A percentile compares a stretch with the other conserved stretches of the same genome.
phyloP scores from a whole-genome alignment of 345 rosid species.

The Syzygium aqueum region DNA sequence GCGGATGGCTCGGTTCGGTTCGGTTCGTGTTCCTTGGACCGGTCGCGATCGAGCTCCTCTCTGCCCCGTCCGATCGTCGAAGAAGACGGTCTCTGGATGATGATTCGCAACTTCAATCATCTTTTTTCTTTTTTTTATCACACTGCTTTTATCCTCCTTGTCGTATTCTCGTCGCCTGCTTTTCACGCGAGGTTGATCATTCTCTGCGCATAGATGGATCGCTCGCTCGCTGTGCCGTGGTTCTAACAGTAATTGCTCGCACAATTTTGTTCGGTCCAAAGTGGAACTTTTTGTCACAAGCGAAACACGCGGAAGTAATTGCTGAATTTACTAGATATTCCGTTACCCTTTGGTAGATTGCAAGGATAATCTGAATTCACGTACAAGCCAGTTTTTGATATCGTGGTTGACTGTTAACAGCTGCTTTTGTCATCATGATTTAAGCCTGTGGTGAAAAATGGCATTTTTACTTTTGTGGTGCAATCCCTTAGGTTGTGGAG shows the following conservation, averaged over 20 bases:
- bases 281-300: neutral
- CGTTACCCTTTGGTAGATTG: neutral
- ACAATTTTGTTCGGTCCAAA: neutral
- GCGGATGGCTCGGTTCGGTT: neutral
- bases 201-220: neutral
- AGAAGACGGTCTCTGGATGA: neutral
- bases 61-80: neutral
- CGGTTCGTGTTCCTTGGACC: neutral
- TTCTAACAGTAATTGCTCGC: neutral
- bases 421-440: neutral
- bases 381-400: neutral
- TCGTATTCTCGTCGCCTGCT: neutral
- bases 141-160: neutral
- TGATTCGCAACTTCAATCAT: neutral
- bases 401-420: neutral
- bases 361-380: neutral
- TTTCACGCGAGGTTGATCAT: neutral
- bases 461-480: neutral
- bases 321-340: neutral
- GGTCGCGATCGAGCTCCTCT: neutral
- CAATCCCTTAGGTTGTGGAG: conserved; percentile 45
- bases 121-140: too few species aligned
- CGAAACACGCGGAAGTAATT: neutral
- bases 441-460: neutral
- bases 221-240: too few species aligned